A percentile compares a stretch with the other conserved stretches of the same genome.
These are phyloP conservation scores for Saccharum hybrid DNA, from an alignment of 202 grass and related monocot species.

Conservation along the genomic window DNA sequence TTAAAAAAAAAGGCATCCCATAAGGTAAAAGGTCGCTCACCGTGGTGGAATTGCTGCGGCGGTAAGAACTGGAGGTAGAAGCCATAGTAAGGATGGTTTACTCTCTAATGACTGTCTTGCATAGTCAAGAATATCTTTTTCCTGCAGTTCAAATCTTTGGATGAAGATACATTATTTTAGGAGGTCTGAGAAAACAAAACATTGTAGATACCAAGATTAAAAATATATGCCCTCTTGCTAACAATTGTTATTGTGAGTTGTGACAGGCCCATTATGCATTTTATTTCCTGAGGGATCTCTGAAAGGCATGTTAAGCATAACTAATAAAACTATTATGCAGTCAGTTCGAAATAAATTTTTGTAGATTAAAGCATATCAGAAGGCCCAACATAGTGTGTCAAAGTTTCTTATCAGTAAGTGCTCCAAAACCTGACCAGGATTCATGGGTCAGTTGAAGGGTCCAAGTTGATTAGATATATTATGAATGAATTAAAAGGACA, in stretches of 20 bases:
- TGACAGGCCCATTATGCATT: background rate
- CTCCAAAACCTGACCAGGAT: background rate
- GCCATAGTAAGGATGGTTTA: conserved; percentile 73
- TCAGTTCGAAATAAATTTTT: background rate
- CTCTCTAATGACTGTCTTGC: conserved; percentile 42
- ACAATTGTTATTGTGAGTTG: conserved; percentile 16
- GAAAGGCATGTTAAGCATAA: conserved; percentile 9
- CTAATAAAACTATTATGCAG: conserved; percentile 16
- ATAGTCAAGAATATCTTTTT: conserved; percentile 83
- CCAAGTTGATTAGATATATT: background rate
- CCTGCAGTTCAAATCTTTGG: conserved; percentile 56
- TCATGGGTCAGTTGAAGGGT: background rate
- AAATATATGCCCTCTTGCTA: background rate
- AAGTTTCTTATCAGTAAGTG: background rate
- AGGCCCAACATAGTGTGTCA: background rate
- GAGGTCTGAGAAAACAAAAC: conserved; percentile 11
- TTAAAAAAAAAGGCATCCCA: conserved; percentile 8
- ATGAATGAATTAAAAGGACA: background rate
- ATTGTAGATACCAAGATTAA: conserved; percentile 5
- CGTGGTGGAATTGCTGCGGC: conserved; percentile 59
- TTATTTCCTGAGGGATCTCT: conserved; percentile 12
- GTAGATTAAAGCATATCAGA: background rate
- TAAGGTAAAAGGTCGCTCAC: conserved; percentile 49
- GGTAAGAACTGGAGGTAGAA: conserved; percentile 69
- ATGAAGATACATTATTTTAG: conserved; percentile 31